Evolutionary conservation across 805 yeast genomes (phyloP).

Genomic region (Metschnikowia henanensis): DNA sequence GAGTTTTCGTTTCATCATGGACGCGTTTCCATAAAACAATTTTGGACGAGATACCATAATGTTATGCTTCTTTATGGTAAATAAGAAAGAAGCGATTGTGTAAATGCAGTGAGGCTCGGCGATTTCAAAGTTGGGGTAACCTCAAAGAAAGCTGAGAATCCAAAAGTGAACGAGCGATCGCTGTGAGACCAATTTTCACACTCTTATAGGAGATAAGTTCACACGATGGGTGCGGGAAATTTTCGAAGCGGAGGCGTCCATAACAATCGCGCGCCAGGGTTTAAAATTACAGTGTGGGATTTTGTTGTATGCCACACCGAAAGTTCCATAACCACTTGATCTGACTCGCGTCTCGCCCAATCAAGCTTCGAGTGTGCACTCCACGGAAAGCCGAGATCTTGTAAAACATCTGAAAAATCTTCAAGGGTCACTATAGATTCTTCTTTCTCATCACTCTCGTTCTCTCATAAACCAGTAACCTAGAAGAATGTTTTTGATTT

Average conservation of each 20-base stretch:
- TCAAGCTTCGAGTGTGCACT: no score
- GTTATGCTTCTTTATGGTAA: no score
- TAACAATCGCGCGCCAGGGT: slow-evolving; percentile 3
- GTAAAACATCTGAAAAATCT: no score
- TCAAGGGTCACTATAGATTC: no score
- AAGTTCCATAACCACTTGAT: slow-evolving; percentile 1
- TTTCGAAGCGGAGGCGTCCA: slow-evolving; percentile 6
- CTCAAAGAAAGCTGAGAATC: neutral
- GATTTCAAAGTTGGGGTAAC: no score
- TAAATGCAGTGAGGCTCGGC: no score
- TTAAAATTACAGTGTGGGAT: neutral
- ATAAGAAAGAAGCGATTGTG: neutral
- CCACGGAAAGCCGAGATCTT: no score
- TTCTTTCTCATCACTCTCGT: no score
- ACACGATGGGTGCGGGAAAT: slow-evolving; percentile 11
- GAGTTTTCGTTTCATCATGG: slow-evolving; percentile 12
- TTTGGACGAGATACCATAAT: slow-evolving; percentile 19
- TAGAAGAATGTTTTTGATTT: no score
- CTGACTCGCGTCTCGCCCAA: neutral
- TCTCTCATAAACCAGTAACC: no score
- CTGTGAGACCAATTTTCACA: neutral
- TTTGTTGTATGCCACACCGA: slow-evolving; percentile 6
- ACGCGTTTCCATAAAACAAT: slow-evolving; percentile 17
- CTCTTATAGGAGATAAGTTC: slow-evolving; percentile 1
- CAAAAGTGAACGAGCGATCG: neutral